Evolutionary conservation across 31 red algal species (phyloP).

Genomic region (Pterothamnion heteromorphum): DNA sequence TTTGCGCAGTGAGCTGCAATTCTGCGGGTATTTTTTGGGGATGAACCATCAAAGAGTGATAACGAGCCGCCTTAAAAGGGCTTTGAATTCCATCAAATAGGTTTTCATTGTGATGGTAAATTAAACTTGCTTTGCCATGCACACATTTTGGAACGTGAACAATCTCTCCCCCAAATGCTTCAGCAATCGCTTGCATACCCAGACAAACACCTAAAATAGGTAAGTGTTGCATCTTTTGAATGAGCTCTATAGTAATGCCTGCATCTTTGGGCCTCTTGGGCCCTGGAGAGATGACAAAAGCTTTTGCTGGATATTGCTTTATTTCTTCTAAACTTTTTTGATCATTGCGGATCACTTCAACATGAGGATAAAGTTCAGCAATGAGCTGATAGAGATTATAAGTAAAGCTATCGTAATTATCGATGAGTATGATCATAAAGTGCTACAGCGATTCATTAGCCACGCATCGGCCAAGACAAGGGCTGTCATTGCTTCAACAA

Average conservation of each 20-base stretch:
- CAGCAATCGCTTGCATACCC: constrained; percentile 80
- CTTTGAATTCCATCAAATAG: constrained; percentile 55
- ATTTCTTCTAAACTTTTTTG: constrained; percentile 57
- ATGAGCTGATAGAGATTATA: constrained; percentile 92
- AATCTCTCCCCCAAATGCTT: constrained; percentile 52
- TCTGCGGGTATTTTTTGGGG: constrained; percentile 4
- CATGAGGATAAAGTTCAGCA: constrained; percentile 53
- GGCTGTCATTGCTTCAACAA: constrained; percentile 47
- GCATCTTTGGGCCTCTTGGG: constrained; percentile 63
- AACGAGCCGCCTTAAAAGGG: constrained; percentile 74
- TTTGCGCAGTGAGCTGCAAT: not conserved
- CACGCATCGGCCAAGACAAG: constrained; percentile 27
- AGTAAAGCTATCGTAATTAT: constrained; percentile 98
- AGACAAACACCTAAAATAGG: constrained; percentile 93
- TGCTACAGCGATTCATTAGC: too few relatives aligned
- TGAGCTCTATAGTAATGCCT: not conserved
- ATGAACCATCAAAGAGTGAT: constrained; percentile 52
- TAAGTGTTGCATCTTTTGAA: not conserved
- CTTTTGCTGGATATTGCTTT: constrained; percentile 54
- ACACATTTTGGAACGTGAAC: constrained; percentile 55
- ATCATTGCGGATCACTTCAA: constrained; percentile 48
- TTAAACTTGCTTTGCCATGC: constrained; percentile 58
- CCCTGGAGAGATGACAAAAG: constrained; percentile 75
- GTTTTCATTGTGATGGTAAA: constrained; percentile 42
- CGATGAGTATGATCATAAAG: constrained; percentile 61